phyloP scores from a whole-genome alignment of 2,329 filamentous ascomycete genomes.

The Beauveria brongniartii region DNA sequence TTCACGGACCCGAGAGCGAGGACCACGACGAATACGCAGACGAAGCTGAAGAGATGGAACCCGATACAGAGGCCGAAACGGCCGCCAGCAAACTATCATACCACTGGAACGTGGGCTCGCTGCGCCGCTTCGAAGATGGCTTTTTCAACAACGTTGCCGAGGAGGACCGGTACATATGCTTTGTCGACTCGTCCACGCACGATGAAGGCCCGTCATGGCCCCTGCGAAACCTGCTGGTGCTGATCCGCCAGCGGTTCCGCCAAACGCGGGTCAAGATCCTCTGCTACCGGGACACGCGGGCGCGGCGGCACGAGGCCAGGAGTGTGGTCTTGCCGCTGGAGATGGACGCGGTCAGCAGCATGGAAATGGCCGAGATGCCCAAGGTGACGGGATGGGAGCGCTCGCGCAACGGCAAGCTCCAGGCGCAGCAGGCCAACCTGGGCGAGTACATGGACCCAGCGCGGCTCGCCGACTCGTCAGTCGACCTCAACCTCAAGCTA shows the following conservation, averaged over 20 bases:
- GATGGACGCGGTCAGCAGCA: slow-evolving; percentile 40
- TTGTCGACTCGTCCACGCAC: slow-evolving; percentile 91
- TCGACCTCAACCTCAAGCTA: slow-evolving; percentile 91
- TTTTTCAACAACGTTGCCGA: slow-evolving; percentile 70
- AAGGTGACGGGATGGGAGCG: slow-evolving; percentile 96
- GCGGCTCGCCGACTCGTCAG: slow-evolving; percentile 82
- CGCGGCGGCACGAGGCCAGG: slow-evolving; percentile 67
- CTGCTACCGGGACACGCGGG: slow-evolving; percentile 80
- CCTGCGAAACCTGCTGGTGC: slow-evolving; percentile 76
- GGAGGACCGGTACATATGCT: slow-evolving; percentile 76
- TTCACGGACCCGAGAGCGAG: slow-evolving; percentile 32
- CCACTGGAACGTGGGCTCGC: slow-evolving; percentile 67
- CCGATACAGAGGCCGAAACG: slow-evolving; percentile 43
- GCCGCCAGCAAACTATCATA: slow-evolving; percentile 46
- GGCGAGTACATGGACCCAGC: slow-evolving; percentile 90
- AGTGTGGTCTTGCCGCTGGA: slow-evolving; percentile 68
- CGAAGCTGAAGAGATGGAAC: slow-evolving; percentile 21
- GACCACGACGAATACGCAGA: slow-evolving; percentile 1
- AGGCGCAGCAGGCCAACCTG: slow-evolving; percentile 70
- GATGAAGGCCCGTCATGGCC: slow-evolving; percentile 85
- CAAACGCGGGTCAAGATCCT: slow-evolving; percentile 73
- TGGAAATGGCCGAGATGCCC: slow-evolving; percentile 53
- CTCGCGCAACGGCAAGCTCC: slow-evolving; percentile 68
- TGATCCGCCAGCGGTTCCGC: slow-evolving; percentile 75
- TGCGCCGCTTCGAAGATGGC: slow-evolving; percentile 72